Percentiles rank a stretch among this genome's conserved stretches.
Evolutionary conservation across 2,329 filamentous ascomycete genomes (phyloP).

Genomic region (Cytospora paraplurivora): DNA sequence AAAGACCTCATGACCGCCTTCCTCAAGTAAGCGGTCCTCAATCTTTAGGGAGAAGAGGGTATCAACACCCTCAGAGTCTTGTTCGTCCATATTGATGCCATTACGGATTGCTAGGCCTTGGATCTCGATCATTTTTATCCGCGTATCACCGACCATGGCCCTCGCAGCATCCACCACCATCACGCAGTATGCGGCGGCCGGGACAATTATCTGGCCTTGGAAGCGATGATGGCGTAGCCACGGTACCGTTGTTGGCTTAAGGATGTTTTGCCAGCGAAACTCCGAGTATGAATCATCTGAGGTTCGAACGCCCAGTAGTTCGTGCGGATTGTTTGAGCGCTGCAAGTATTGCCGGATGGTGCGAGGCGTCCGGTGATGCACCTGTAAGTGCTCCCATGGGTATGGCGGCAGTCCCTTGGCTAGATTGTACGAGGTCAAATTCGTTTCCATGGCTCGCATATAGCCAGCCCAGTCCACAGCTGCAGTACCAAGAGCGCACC

Average conservation of each 20-base stretch:
- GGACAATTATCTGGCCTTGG: conserved; percentile 42
- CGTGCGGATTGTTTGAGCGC: conserved; percentile 4
- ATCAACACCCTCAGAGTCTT: background rate
- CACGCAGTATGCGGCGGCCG: conserved; percentile 34
- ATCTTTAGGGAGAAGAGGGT: background rate
- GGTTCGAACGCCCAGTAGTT: conserved; percentile 17
- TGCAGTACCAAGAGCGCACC: conserved; percentile 11
- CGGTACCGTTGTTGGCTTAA: conserved; percentile 33
- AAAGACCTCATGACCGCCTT: background rate
- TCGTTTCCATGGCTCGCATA: background rate
- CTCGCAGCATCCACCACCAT: conserved; percentile 6
- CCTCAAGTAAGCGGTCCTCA: background rate
- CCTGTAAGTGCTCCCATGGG: conserved; percentile 16
- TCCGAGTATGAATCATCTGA: conserved; percentile 9
- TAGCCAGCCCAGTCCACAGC: background rate
- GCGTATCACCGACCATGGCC: background rate
- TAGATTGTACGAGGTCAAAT: conserved; percentile 1
- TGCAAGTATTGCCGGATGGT: background rate
- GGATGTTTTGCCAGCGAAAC: conserved; percentile 33
- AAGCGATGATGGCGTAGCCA: conserved; percentile 46
- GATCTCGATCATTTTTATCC: background rate
- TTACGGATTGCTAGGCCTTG: background rate
- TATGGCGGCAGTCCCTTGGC: conserved; percentile 23
- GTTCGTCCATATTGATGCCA: background rate
- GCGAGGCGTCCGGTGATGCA: background rate